Conservation (phyloP, 495 filamentous ascomycete species). For the Aspergillus mulundensis region DNA sequence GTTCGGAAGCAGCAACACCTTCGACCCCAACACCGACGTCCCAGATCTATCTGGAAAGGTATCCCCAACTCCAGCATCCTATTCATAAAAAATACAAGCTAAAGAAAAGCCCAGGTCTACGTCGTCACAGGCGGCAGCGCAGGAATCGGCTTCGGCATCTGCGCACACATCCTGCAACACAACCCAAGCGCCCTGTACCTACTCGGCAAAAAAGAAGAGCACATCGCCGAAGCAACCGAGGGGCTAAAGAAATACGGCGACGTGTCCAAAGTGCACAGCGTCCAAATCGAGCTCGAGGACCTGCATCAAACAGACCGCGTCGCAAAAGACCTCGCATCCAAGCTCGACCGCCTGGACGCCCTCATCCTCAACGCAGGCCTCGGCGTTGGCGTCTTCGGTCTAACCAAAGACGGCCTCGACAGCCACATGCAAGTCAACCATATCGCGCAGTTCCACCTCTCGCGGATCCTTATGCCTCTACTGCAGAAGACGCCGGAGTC, state of each 20-base stretch:
- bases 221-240: neutral
- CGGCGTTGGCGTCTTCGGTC: neutral
- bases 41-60: slow-evolving; percentile 1
- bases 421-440: slow-evolving; percentile 1
- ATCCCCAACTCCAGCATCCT: neutral
- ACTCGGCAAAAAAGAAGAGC: neutral
- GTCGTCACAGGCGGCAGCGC: neutral
- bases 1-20: slow-evolving; percentile 1
- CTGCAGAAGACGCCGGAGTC: neutral
- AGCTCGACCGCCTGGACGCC: neutral
- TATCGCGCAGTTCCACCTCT: neutral
- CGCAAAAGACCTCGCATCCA: neutral
- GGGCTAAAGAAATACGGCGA: neutral
- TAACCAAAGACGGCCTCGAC: neutral
- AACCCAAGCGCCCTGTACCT: neutral
- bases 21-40: neutral
- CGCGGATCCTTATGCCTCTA: neutral
- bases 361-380: neutral
- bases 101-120: neutral
- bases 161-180: neutral
- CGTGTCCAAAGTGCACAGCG: neutral
- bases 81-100: neutral
- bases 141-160: neutral
- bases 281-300: neutral
- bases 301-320: neutral